Evolutionary conservation across 1,284 basidiomycete genomes (phyloP), one percentile per base, ranked within the genome.

Genomic region (Caloboletus firmus): DNA sequence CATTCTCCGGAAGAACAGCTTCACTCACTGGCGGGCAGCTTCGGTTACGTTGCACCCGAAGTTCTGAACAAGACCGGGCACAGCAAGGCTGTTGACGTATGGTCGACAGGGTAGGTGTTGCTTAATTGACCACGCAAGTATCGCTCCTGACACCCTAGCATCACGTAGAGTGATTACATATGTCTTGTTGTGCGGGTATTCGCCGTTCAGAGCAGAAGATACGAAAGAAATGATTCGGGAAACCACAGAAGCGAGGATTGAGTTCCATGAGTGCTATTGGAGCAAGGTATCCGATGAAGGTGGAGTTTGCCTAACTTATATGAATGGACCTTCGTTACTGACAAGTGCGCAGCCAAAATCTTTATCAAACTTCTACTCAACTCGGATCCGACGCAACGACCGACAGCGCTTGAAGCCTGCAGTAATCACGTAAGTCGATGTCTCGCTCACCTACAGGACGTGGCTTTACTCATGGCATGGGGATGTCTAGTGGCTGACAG

Each of bases 211-310:
- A 35, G 88, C 89, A 0, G 89, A 93, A 41, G 89, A 95, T 63
- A 76, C 85, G 47, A 80, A 82, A 49, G 83, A 87, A 54, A 79
- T 98, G 47, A 80, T 91, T 46, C 80, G 83, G 34, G 94, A 98
- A 70, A 95, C 93, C 17, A 88, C 84, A 1, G 80, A 83, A 32
- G 94, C 88, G 1, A 87, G 85, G 62, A 82, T 98, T 49, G 87
- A 90, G 62, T 98, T 98, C 70, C 93, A 96, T 64, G 91, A 95
- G 26, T 82, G 87, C 35, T 98, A 95, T 64, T 99, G 96, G 96
- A 84, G 85, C 69, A 95, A 96, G 59, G 84, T 97, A 31, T 91
- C 87, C 3, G 64, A 74, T 4, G 80, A 86, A 71, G 90, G 90
- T 89, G 41, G 4, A 65, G 60, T 30, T 6, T 24, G 45, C 45